Evolutionary conservation across 2,329 filamentous ascomycete species (phyloP).

Genomic region (Pyricularia sp.): DNA sequence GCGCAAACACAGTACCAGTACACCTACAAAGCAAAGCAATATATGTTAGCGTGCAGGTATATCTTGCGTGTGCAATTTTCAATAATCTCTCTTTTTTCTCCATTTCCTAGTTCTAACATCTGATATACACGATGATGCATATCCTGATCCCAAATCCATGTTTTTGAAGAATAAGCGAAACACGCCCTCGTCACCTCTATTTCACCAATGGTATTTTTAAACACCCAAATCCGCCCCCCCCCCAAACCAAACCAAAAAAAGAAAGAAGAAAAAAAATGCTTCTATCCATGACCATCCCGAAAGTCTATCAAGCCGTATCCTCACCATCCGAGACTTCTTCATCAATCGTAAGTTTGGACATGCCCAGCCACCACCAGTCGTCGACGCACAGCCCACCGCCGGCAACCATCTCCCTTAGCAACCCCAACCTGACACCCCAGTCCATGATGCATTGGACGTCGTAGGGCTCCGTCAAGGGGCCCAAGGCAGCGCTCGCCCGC

Average conservation of each 20-base stretch:
- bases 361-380: constrained; percentile 58
- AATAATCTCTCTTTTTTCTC: background rate
- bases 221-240: background rate
- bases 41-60: background rate
- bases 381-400: constrained; percentile 20
- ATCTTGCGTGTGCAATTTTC: background rate
- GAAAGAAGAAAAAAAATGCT: background rate
- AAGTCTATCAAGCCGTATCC: background rate
- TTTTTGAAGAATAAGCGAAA: background rate
- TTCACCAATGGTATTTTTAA: background rate
- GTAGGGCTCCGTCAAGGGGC: constrained; percentile 46
- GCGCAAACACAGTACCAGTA: background rate
- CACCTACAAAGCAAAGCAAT: background rate
- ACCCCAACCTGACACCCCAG: constrained; percentile 43
- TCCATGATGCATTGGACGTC: constrained; percentile 45
- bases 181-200: background rate
- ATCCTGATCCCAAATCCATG: background rate
- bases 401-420: constrained; percentile 29
- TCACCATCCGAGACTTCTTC: background rate
- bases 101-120: background rate
- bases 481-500: constrained; percentile 41
- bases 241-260: too few relatives aligned
- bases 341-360: constrained; percentile 19
- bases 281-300: background rate
- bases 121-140: background rate